These are phyloP conservation scores for Fimicolochytrium jonesii DNA, from an alignment of 192 early-diverging fungal species.

Conservation along the genomic window DNA sequence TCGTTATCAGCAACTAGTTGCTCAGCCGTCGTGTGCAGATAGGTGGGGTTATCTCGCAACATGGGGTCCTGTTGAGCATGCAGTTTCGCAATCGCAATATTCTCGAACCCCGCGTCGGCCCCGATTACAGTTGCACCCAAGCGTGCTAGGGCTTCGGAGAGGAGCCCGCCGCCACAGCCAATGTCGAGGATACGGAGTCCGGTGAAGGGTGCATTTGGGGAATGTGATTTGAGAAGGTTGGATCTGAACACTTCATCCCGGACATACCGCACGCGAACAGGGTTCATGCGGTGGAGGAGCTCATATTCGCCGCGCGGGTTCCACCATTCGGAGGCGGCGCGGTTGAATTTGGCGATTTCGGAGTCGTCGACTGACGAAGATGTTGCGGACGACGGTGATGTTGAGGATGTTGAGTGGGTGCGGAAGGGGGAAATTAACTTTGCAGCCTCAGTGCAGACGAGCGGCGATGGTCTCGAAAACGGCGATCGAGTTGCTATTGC, in stretches of 20 bases:
- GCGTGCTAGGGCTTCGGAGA: slow-evolving; percentile 79
- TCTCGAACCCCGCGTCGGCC: slow-evolving; percentile 82
- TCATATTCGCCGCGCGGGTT: slow-evolving; percentile 78
- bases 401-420: too few relatives aligned
- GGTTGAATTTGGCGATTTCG: slow-evolving; percentile 74
- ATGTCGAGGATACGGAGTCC: slow-evolving; percentile 75
- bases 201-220: too few relatives aligned
- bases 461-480: too few relatives aligned
- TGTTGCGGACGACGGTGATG: too few relatives aligned
- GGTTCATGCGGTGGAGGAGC: slow-evolving; percentile 70
- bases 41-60: slow-evolving; percentile 51
- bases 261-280: slow-evolving; percentile 66
- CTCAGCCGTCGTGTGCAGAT: slow-evolving; percentile 69
- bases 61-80: slow-evolving; percentile 69
- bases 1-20: slow-evolving; percentile 44
- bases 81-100: slow-evolving; percentile 70
- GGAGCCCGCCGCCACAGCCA: slow-evolving; percentile 91
- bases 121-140: slow-evolving; percentile 71
- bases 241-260: slow-evolving; percentile 34
- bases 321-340: slow-evolving; percentile 83
- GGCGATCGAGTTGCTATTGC: too few relatives aligned
- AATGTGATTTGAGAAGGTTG: background rate
- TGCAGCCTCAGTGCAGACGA: too few relatives aligned
- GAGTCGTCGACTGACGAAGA: slow-evolving; percentile 61
- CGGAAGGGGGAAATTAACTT: too few relatives aligned